phyloP scores from a whole-genome alignment of 2,329 filamentous ascomycete genomes.

The Nemania sp. region DNA sequence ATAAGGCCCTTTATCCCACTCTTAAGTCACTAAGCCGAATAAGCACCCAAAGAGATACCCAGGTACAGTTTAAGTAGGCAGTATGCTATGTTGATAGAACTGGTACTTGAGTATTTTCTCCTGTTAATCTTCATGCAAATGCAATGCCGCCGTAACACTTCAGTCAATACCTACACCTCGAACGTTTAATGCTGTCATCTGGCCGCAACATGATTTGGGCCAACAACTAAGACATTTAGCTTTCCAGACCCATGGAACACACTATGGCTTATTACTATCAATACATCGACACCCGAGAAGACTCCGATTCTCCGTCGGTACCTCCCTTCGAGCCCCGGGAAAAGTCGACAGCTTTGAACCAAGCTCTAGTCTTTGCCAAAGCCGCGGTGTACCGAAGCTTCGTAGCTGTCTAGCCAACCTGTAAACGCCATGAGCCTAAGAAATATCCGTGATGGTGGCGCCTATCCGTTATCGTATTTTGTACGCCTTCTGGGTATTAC shows the following conservation, averaged over 20 bases:
- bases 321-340: not conserved
- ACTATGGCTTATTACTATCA: not conserved
- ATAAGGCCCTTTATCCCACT: too few species aligned
- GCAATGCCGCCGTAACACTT: conserved; percentile 3
- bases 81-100: too few species aligned
- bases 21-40: too few species aligned
- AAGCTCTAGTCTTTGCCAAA: conserved; percentile 1
- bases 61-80: too few species aligned
- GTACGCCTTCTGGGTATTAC: not conserved
- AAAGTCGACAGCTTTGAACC: not conserved
- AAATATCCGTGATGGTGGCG: not conserved
- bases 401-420: not conserved
- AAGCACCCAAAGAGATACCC: too few species aligned
- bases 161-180: not conserved
- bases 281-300: not conserved
- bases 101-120: too few species aligned
- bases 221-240: not conserved
- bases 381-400: not conserved
- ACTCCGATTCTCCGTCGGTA: not conserved
- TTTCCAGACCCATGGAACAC: not conserved
- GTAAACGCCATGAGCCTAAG: conserved; percentile 20
- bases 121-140: not conserved
- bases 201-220: not conserved
- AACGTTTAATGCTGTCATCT: not conserved
- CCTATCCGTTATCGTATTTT: not conserved